Base-by-base conservation (phyloP, 148 eudicot genomes). In the Pharnaceum exiguum region DNA sequence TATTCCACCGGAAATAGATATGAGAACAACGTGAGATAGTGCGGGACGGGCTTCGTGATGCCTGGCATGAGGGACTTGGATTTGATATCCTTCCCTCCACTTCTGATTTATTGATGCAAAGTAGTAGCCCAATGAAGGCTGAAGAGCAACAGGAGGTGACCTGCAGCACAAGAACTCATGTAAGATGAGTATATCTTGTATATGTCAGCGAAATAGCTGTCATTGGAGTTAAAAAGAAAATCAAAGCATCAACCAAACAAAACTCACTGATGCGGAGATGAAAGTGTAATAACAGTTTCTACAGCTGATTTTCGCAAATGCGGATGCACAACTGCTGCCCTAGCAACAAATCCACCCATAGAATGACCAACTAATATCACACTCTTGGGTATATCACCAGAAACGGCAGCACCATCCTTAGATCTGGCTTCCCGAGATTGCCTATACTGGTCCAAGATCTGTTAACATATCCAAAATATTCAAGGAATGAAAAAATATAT, bases 291-390 rank as follows among this genome's bases (percentile, higher is more conserved):
- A 73, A 93, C 56, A 43, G 99, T 93, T 76, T 89, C 82, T 51
- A 93, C 95, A 37, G 95, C 86, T 55, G 77, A 74, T 69, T 84
- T 88, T 64, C 95, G 69, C 47, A 93, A 61, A 65, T 81, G 66
- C 56, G 95, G 91, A 57, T 89, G 90, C 55, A 93, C 75, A 46
- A 71, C 45, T 38, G 95, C 95, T 60, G 96, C 99, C 82, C 99
- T 88, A 51, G 96, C 99, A 64, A 93, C 95, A 85, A 93, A 93
- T 66, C 99, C 99, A 52, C 99, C 99, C 94, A 89, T 83, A 59
- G 99, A 93, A 73, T 93, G 99, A 71, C 99, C 99, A 69, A 93
- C 88, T 71, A 93, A 57, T 72, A 93, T 73, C 45, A 93, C 99
- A 73, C 80, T 93, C 69, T 23, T 78, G 4, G 99, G 95, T 45